These are phyloP conservation scores for Plectosphaerella cucumerina DNA, from an alignment of 2,329 filamentous ascomycete species.

Conservation along the genomic window DNA sequence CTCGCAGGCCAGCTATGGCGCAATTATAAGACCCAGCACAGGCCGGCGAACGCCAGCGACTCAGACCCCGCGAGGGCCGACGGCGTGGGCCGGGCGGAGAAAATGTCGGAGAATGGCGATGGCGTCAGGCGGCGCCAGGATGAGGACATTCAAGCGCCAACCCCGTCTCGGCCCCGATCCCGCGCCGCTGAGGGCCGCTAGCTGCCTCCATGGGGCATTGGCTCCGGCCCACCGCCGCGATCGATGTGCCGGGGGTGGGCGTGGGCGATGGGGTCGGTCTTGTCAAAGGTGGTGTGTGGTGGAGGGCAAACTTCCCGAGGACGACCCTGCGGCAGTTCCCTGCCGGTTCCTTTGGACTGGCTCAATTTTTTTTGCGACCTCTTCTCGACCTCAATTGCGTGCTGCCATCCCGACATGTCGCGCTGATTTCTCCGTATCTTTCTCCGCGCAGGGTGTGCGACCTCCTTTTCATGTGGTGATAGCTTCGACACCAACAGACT, in stretches of 20 bases:
- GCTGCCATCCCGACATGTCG: constrained; percentile 1
- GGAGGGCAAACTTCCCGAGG: no score
- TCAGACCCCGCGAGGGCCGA: no score
- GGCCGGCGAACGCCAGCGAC: not conserved
- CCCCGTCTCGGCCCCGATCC: not conserved
- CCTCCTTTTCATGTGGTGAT: not conserved
- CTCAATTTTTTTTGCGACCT: not conserved
- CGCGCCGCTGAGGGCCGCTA: not conserved
- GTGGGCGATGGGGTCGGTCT: no score
- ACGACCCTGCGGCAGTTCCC: no score
- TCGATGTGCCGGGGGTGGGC: no score
- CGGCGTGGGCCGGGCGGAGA: constrained; percentile 12
- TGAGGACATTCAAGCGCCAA: constrained; percentile 1
- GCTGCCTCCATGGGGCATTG: not conserved
- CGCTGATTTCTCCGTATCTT: constrained; percentile 2
- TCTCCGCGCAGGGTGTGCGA: not conserved
- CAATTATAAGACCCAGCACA: not conserved
- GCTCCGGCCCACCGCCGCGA: not conserved
- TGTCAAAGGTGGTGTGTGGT: no score
- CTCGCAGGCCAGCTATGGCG: not conserved
- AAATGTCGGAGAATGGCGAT: constrained; percentile 17
- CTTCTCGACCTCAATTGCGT: not conserved
- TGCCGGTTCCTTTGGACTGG: not conserved
- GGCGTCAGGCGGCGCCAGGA: constrained; percentile 8
- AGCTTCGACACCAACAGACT: not conserved